These are phyloP conservation scores for Plasmodium malariae DNA, from an alignment of 169 alveolate genomes.

Conservation along the genomic window DNA sequence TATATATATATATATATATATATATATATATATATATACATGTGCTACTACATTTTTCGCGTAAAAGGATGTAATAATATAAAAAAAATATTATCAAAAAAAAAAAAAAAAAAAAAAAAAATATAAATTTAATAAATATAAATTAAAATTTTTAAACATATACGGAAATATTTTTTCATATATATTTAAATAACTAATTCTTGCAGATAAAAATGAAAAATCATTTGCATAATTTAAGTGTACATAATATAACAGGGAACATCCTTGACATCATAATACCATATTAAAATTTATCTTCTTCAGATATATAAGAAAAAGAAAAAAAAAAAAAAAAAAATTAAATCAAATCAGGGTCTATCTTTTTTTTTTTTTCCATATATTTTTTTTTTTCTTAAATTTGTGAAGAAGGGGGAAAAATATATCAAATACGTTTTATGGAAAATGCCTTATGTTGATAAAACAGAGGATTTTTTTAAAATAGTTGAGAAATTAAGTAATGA, in stretches of 20 bases:
- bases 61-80: no score
- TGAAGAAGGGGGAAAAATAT: conserved; percentile 9
- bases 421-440: conserved; percentile 23
- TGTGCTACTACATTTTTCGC: no score
- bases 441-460: conserved; percentile 70
- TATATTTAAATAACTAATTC: no score
- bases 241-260: neutral
- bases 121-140: no score
- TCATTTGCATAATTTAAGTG: neutral
- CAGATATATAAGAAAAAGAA: neutral
- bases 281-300: neutral
- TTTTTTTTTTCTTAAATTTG: neutral
- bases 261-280: neutral
- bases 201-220: neutral
- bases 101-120: no score
- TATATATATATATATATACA: no score
- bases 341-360: neutral
- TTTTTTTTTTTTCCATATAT: neutral
- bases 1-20: no score
- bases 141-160: no score
- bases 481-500: conserved; percentile 41
- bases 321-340: conserved; percentile 1
- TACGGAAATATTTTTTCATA: no score
- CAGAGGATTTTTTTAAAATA: conserved; percentile 61
- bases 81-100: no score